A percentile compares a stretch with the other conserved stretches of the same genome.
phyloP scores from a whole-genome alignment of 176 grass and related monocot species.

The Zea luxurians region DNA sequence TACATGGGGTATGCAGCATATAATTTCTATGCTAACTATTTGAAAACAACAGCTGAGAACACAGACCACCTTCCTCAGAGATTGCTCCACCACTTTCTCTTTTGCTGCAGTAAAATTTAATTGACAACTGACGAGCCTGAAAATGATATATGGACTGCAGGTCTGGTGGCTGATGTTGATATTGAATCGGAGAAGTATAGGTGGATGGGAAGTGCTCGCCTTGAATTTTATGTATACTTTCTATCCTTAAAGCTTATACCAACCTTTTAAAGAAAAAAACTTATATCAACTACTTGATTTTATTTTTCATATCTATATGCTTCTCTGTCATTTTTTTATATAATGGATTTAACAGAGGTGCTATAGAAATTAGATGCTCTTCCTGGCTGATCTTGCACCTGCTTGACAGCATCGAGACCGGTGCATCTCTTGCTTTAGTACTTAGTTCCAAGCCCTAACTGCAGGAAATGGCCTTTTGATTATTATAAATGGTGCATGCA shows the following conservation, averaged over 20 bases:
- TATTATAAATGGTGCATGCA: neutral
- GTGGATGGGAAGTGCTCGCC: constrained; percentile 95
- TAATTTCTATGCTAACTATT: neutral
- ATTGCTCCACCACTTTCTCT: constrained; percentile 9
- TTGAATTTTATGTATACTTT: constrained; percentile 78
- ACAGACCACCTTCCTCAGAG: constrained; percentile 5
- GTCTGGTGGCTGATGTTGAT: constrained; percentile 92
- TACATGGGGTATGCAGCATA: constrained; percentile 76
- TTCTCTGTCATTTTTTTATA: neutral
- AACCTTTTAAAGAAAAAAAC: neutral
- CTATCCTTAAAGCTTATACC: constrained; percentile 7
- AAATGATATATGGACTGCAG: constrained; percentile 57
- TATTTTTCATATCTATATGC: neutral
- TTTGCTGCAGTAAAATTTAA: constrained; percentile 20
- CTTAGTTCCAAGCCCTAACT: neutral
- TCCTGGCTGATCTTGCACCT: neutral
- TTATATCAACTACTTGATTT: neutral
- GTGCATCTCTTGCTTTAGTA: constrained; percentile 20
- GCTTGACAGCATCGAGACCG: neutral
- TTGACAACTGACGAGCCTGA: constrained; percentile 19
- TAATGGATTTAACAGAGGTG: neutral
- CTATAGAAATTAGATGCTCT: constrained; percentile 11
- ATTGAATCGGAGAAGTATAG: constrained; percentile 98
- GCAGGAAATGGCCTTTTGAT: neutral
- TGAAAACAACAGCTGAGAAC: neutral